Evolutionary conservation across 768 basidiomycete species (phyloP).

Genomic region (Inosperma sp.): DNA sequence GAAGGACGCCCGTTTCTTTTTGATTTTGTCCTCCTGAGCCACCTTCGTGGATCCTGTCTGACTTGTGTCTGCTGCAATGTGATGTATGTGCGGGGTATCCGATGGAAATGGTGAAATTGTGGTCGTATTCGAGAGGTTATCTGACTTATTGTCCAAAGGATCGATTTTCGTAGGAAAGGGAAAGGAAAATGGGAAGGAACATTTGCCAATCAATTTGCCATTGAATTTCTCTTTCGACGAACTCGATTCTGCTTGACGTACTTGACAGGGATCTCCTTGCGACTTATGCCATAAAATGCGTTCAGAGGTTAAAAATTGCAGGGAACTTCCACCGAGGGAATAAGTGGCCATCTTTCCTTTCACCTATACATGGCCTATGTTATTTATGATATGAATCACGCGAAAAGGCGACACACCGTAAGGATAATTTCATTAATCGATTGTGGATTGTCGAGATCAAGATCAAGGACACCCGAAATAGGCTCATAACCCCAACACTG

Average conservation of each 20-base stretch:
- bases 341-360: conserved; percentile 24
- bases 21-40: too few relatives aligned
- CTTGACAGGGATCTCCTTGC: conserved; percentile 16
- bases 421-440: conserved; percentile 33
- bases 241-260: too few relatives aligned
- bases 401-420: not conserved
- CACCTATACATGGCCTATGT: too few relatives aligned
- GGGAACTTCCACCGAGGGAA: conserved; percentile 16
- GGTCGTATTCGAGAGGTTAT: not conserved
- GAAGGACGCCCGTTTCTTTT: too few relatives aligned
- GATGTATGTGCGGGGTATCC: not conserved
- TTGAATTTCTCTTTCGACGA: too few relatives aligned
- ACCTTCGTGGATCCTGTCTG: too few relatives aligned
- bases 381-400: not conserved
- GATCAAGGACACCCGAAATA: conserved; percentile 44
- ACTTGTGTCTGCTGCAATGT: too few relatives aligned
- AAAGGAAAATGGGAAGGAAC: conserved; percentile 31
- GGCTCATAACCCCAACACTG: conserved; percentile 41
- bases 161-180: conserved; percentile 21
- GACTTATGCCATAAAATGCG: conserved; percentile 25
- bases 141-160: conserved; percentile 14
- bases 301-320: conserved; percentile 20
- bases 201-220: conserved; percentile 25
- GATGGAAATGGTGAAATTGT: not conserved
- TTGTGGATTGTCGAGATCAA: conserved; percentile 45